phyloP scores from a whole-genome alignment of 169 alveolate genomes.

The Plasmodium yoelii region DNA sequence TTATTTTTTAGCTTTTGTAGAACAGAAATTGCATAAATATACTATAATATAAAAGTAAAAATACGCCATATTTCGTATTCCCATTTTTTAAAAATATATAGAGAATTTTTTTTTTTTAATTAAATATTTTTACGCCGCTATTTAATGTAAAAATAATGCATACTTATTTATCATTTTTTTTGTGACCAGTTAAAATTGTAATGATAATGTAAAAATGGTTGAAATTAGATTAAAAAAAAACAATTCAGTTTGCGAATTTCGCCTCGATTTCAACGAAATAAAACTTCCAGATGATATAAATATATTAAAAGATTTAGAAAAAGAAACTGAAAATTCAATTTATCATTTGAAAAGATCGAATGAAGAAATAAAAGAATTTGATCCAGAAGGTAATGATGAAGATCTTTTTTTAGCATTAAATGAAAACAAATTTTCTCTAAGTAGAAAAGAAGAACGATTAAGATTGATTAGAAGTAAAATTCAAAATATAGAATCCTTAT shows the following conservation, averaged over 20 bases:
- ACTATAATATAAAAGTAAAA: no score
- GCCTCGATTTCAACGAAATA: constrained; percentile 47
- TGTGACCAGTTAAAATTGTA: no score
- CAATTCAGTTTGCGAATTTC: constrained; percentile 48
- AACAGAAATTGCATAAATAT: no score
- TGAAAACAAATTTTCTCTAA: constrained; percentile 60
- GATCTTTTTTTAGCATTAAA: constrained; percentile 65
- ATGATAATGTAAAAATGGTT: constrained; percentile 13
- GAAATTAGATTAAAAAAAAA: constrained; percentile 39
- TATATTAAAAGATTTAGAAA: constrained; percentile 57
- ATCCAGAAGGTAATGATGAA: constrained; percentile 48
- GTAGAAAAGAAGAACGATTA: constrained; percentile 53
- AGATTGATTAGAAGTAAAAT: constrained; percentile 25
- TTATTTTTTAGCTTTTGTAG: no score
- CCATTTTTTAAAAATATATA: no score
- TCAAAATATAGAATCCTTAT: constrained; percentile 1
- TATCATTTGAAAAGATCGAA: constrained; percentile 63
- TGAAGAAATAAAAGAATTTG: constrained; percentile 59
- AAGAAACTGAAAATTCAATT: constrained; percentile 58
- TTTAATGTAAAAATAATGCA: neutral
- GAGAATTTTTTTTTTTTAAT: no score
- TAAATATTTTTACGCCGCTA: no score
- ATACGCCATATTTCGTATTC: no score
- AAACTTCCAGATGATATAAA: constrained; percentile 63
- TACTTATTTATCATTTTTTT: neutral